These are phyloP conservation scores for Linnemannia zychae DNA, from an alignment of 192 early-diverging fungal genomes.

Conservation along the genomic window DNA sequence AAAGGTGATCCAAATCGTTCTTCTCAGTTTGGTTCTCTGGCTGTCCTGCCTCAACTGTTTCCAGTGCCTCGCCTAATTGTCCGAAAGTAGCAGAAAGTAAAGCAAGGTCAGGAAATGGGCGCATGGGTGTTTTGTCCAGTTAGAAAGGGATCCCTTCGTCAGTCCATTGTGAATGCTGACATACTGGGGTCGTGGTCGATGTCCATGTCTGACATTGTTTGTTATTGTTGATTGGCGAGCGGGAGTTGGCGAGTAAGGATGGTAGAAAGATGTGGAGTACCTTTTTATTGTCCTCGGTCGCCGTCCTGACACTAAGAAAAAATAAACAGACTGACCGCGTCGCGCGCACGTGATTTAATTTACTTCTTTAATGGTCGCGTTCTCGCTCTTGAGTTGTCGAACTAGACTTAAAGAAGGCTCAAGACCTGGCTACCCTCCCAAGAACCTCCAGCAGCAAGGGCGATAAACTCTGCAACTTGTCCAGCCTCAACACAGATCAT, in stretches of 20 bases:
- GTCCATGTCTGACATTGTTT: slow-evolving; percentile 38
- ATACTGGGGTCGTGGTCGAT: slow-evolving; percentile 24
- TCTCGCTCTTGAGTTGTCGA: too few relatives aligned
- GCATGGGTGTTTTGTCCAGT: not conserved
- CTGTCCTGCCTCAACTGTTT: slow-evolving; percentile 40
- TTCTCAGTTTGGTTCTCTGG: not conserved
- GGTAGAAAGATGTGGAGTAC: not conserved
- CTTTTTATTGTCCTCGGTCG: too few relatives aligned
- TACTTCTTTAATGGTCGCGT: not conserved
- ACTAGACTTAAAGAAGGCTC: slow-evolving; percentile 30
- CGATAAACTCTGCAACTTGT: slow-evolving; percentile 75
- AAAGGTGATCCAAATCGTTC: slow-evolving; percentile 35
- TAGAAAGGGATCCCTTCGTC: not conserved
- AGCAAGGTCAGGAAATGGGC: not conserved
- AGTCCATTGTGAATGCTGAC: not conserved
- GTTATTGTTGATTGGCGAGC: not conserved
- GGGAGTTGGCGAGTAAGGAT: too few relatives aligned
- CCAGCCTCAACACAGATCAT: slow-evolving; percentile 95
- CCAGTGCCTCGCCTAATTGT: not conserved
- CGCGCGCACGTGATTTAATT: slow-evolving; percentile 27
- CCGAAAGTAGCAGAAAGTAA: not conserved
- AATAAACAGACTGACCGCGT: slow-evolving; percentile 23
- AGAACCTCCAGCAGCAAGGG: slow-evolving; percentile 74
- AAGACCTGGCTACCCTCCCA: slow-evolving; percentile 83
- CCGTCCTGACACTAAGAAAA: not conserved